Evolutionary conservation across 2,329 filamentous ascomycete genomes (phyloP).

Genomic region (Rhexocercosporidium sp.): DNA sequence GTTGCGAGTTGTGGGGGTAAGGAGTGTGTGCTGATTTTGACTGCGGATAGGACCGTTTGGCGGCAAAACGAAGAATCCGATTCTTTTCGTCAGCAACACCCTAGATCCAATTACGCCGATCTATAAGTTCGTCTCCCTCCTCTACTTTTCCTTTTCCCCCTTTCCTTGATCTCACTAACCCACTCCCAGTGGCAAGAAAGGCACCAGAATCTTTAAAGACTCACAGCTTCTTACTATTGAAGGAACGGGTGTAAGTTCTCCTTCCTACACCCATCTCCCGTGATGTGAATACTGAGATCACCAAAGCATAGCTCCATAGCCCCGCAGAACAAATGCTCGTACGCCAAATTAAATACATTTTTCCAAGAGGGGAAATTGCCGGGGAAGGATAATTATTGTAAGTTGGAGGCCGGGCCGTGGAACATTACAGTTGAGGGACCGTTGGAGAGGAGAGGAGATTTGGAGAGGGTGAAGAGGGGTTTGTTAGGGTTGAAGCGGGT

Average conservation of each 20-base stretch:
- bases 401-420: conserved; percentile 26
- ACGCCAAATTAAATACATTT: conserved; percentile 23
- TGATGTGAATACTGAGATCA: background rate
- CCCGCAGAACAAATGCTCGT: conserved; percentile 19
- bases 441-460: background rate
- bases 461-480: too few relatives aligned
- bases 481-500: too few relatives aligned
- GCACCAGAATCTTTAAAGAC: conserved; percentile 45
- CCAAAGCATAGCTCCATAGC: conserved; percentile 17
- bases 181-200: conserved; percentile 34
- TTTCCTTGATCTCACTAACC: background rate
- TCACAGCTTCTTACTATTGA: conserved; percentile 54
- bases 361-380: conserved; percentile 25
- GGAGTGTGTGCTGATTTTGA: background rate
- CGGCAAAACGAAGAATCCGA: conserved; percentile 42
- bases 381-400: conserved; percentile 16
- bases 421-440: conserved; percentile 14
- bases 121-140: conserved; percentile 17
- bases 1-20: background rate
- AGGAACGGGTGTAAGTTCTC: conserved; percentile 51
- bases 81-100: conserved; percentile 44
- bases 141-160: background rate
- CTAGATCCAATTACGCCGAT: conserved; percentile 43
- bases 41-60: conserved; percentile 37
- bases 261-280: conserved; percentile 34